These are phyloP conservation scores for Lactarius akahatsu DNA, from an alignment of 768 basidiomycete genomes.

Conservation along the genomic window DNA sequence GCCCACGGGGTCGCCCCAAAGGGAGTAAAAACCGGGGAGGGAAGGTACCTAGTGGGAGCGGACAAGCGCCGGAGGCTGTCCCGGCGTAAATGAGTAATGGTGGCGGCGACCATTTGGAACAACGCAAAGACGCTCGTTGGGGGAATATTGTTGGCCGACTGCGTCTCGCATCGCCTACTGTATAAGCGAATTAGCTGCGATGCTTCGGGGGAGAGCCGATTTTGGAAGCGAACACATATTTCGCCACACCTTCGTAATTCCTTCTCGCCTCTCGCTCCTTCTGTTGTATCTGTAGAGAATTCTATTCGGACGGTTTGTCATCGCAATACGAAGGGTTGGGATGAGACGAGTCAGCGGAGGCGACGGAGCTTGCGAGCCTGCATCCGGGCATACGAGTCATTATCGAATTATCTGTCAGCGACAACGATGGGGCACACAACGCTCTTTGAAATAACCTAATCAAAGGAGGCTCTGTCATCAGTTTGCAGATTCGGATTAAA, in stretches of 20 bases:
- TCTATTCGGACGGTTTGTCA: conserved; percentile 8
- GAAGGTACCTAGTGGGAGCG: conserved; percentile 21
- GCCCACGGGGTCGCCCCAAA: conserved; percentile 39
- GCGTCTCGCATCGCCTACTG: conserved; percentile 1
- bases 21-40: conserved; percentile 36
- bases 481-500: conserved; percentile 5
- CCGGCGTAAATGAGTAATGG: neutral
- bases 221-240: conserved; percentile 13
- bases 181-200: conserved; percentile 6
- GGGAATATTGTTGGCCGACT: neutral
- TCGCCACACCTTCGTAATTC: neutral
- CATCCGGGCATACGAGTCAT: neutral
- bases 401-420: too few species aligned
- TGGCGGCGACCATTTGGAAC: neutral
- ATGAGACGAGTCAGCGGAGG: neutral
- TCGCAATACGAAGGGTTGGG: neutral
- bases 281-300: conserved; percentile 15
- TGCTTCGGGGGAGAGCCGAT: conserved; percentile 22
- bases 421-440: neutral
- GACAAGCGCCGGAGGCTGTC: conserved; percentile 16
- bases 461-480: conserved; percentile 13
- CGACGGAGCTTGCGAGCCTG: neutral
- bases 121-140: neutral
- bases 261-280: neutral
- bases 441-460: neutral